Base-by-base conservation (phyloP, 495 filamentous ascomycete genomes). In the Penicillium odoratum region DNA sequence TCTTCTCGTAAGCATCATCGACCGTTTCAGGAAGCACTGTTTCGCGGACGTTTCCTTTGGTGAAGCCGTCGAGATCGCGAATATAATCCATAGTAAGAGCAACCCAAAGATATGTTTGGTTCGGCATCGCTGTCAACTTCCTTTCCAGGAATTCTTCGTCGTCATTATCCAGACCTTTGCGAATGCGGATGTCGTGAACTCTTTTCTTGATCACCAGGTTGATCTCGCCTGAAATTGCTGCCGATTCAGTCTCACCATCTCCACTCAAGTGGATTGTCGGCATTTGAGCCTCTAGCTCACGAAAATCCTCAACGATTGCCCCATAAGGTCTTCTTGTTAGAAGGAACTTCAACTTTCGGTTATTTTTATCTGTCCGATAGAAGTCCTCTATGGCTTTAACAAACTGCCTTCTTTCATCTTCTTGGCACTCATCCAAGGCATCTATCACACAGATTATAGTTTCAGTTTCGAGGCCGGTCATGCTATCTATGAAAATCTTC, bases 21-120 rank as follows among this genome's bases (percentile, higher is more conserved):
- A 79, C 69, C 4, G 65, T 67, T 9, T 53, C n/a, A 8, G 77
- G 78, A 29, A 78, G 67, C 7, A 57, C 0, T 33, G 58, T 55
- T 9, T 3, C 5, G 6, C n/a, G 15, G 9, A 53, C n/a, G 3
- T 53, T n/a, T 15, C 50, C 36, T 28, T 26, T 51, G 15, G 70
- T 68, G 29, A 71, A 55, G 5, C 53, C 46, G 34, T 49, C 38
- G 16, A 21, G 51, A 4, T 60, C 18, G 26, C 69, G 31, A 33
- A 78, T 65, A 5, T 63, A 62, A 38, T 73, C 64, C n/a, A 78
- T 55, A 5, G 59, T 74, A 3, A 81, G 62, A 51, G 70, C 55
- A 8, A 77, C 65, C 78, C 77, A 80, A 33, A 81, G 74, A 55
- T 81, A 81, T n/a, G 76, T 80, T 16, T 73, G 63, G 33, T 53